Base-by-base conservation (phyloP, 164 flowering plant genomes). In the Tetracentron sinense region DNA sequence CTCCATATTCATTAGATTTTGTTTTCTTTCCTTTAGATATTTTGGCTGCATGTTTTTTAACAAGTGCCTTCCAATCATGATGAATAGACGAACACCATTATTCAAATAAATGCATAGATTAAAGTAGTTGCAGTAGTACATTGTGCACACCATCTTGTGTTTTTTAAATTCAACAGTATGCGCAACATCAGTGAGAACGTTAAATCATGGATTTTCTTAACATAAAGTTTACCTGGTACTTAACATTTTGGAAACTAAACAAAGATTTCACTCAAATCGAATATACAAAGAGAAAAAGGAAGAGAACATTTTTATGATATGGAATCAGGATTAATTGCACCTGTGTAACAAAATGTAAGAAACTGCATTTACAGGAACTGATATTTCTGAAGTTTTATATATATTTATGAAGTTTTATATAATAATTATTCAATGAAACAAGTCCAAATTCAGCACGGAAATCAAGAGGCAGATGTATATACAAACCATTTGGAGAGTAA, bases 401-500 rank as follows among this genome's bases (percentile, higher is more conserved):
- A n/a, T n/a, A n/a, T n/a, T n/a, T n/a, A n/a, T n/a, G n/a, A n/a
- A n/a, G n/a, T n/a, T n/a, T n/a, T n/a, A n/a, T n/a, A n/a, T n/a
- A n/a, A n/a, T n/a, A n/a, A 10, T 8, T 31, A 35, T 6, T 15
- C 25, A 49, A 48, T 21, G 17, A 29, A 33, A 35, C 17, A 55
- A 48, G 23, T 17, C 28, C 4, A 58, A 22, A 68, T 50, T 11
- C 49, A 46, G 17, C 38, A 25, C 28, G 47, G 52, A 69, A 30
- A 23, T 17, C 20, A 54, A 55, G 54, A 54, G 27, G 20, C 5
- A 31, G 35, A 38, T 20, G 59, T 35, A 38, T 33, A 57, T 52
- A 51, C 79, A 23, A 61, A 85, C 89, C 89, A 74, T 85, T 80
- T 72, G 93, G 85, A 30, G 93, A 87, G 62, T 79, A 83, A 58